phyloP scores from a whole-genome alignment of 2,329 filamentous ascomycete genomes.

The Magnaporthiopsis incrustans region DNA sequence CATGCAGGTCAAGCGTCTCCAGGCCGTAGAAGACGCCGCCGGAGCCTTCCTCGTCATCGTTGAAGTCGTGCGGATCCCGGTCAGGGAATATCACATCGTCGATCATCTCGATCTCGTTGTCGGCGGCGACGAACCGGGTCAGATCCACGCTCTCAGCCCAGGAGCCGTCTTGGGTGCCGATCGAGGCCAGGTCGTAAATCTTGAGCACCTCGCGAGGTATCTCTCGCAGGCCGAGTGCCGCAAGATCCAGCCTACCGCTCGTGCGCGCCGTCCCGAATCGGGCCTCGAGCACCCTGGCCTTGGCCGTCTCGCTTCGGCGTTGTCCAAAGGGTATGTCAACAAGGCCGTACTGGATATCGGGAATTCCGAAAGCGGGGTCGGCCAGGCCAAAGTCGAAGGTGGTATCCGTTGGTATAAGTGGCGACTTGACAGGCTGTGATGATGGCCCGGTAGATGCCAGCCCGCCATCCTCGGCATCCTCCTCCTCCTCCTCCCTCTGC shows the following conservation, averaged over 20 bases:
- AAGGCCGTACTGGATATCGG: not conserved
- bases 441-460: not conserved
- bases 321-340: slow-evolving; percentile 56
- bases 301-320: slow-evolving; percentile 45
- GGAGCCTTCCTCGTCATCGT: slow-evolving; percentile 56
- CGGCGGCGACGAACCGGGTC: slow-evolving; percentile 73
- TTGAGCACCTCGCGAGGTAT: slow-evolving; percentile 77
- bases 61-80: slow-evolving; percentile 43
- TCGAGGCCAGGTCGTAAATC: slow-evolving; percentile 78
- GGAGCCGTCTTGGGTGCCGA: slow-evolving; percentile 53
- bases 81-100: slow-evolving; percentile 76
- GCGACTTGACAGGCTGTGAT: slow-evolving; percentile 15
- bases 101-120: slow-evolving; percentile 76
- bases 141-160: slow-evolving; percentile 94
- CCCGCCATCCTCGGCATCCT: slow-evolving; percentile 14
- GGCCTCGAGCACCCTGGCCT: slow-evolving; percentile 61
- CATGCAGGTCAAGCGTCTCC: slow-evolving; percentile 77
- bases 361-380: slow-evolving; percentile 33
- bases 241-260: slow-evolving; percentile 80
- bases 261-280: slow-evolving; percentile 65
- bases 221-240: slow-evolving; percentile 69
- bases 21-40: slow-evolving; percentile 76
- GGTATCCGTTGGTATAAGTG: slow-evolving; percentile 38
- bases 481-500: slow-evolving; percentile 6
- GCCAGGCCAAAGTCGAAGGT: slow-evolving; percentile 50